Evolutionary conservation across 305 asterid species (phyloP).

Genomic region (Caryopteris hybrid): DNA sequence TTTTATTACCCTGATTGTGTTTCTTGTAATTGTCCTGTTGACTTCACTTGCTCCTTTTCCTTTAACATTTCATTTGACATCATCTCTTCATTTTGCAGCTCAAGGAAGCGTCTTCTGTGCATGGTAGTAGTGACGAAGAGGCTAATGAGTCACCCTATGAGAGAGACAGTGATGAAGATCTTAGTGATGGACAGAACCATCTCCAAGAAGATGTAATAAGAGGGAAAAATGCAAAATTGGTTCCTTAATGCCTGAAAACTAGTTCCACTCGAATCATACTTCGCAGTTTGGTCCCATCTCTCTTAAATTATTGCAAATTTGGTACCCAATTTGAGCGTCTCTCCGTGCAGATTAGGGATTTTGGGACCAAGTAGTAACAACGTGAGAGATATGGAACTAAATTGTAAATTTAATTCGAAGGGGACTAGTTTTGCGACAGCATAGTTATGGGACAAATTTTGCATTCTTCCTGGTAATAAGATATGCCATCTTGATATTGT

Average conservation of each 20-base stretch:
- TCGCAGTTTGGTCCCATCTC: neutral
- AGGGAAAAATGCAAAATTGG: neutral
- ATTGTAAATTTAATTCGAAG: neutral
- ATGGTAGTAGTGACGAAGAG: conserved; percentile 96
- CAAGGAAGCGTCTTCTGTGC: conserved; percentile 76
- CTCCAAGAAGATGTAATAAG: conserved; percentile 71
- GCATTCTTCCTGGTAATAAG: neutral
- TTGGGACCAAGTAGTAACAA: too few species aligned
- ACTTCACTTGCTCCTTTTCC: neutral
- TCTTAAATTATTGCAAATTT: neutral
- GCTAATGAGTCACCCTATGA: conserved; percentile 60
- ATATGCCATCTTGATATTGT: neutral
- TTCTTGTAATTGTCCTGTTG: neutral
- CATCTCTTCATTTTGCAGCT: conserved; percentile 45
- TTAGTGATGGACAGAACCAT: conserved; percentile 46
- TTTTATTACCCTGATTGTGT: neutral
- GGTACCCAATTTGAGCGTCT: neutral
- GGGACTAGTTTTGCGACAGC: neutral
- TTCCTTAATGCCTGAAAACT: neutral
- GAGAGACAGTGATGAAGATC: conserved; percentile 84
- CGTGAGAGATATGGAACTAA: too few species aligned
- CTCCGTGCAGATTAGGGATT: neutral
- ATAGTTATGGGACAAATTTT: neutral
- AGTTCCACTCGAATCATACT: neutral
- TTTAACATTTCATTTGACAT: neutral